Evolutionary conservation across 257 asterid genomes (phyloP).

Genomic region (Ocimum tenuiflorum): DNA sequence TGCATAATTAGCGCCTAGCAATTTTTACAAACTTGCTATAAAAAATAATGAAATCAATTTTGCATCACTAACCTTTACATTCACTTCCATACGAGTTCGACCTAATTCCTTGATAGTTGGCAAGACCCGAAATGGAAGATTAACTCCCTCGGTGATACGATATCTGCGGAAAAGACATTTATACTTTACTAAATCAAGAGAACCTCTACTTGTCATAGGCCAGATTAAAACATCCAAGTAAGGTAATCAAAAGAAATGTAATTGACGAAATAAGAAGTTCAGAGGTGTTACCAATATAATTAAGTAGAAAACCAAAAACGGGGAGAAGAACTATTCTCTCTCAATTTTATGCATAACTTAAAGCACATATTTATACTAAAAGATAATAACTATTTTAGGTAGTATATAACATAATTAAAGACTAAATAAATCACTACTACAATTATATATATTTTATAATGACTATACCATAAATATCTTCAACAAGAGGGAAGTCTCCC

Average conservation of each 20-base stretch:
- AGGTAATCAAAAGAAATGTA: neutral
- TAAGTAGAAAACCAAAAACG: too few species aligned
- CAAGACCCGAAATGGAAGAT: conserved; percentile 95
- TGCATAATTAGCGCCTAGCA: too few species aligned
- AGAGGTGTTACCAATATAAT: too few species aligned
- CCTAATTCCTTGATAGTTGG: conserved; percentile 99
- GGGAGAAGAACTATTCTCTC: too few species aligned
- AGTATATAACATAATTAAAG: too few species aligned
- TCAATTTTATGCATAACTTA: too few species aligned
- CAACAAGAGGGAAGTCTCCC: neutral
- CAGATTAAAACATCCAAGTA: neutral
- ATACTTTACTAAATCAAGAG: conserved; percentile 13
- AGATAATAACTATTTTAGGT: too few species aligned
- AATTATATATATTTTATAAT: too few species aligned
- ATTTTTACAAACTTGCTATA: too few species aligned
- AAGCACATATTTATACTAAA: too few species aligned
- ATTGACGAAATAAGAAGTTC: conserved; percentile 2
- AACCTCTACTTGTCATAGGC: neutral
- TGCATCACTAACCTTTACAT: conserved; percentile 74
- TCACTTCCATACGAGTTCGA: conserved; percentile 99
- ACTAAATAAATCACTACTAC: too few species aligned
- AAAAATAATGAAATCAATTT: conserved; percentile 9
- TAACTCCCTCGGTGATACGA: conserved; percentile 98
- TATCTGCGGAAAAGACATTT: conserved; percentile 47
- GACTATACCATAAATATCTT: too few species aligned